phyloP scores from a whole-genome alignment of 169 alveolate species.

The Cryptosporidium andersoni region DNA sequence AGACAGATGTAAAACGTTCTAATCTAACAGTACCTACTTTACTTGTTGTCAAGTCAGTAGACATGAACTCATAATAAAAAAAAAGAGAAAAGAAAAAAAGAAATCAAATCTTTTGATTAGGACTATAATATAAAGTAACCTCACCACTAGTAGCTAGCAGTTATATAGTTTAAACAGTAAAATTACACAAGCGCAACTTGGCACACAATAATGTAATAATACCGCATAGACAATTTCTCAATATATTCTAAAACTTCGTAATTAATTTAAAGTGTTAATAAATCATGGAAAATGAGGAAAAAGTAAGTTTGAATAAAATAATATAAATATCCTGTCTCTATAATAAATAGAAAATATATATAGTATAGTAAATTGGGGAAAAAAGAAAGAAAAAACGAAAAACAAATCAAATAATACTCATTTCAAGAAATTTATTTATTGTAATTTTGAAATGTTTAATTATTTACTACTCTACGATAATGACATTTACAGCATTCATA shows the following conservation, averaged over 20 bases:
- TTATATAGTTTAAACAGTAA: too few relatives aligned
- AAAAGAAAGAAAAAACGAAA: not conserved
- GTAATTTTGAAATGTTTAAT: conserved; percentile 55
- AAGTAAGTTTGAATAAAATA: too few relatives aligned
- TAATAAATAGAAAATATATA: not conserved
- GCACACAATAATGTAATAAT: not conserved
- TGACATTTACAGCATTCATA: conserved; percentile 83
- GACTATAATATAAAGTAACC: too few relatives aligned
- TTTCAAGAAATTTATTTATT: not conserved
- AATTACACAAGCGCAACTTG: conserved; percentile 6
- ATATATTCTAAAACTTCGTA: not conserved
- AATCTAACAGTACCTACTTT: conserved; percentile 20
- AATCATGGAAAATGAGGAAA: too few relatives aligned
- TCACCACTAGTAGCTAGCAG: too few relatives aligned
- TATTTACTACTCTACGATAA: conserved; percentile 82
- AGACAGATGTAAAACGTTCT: conserved; percentile 41
- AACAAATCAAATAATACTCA: not conserved
- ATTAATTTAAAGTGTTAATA: too few relatives aligned
- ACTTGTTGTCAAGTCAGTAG: not conserved
- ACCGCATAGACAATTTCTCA: not conserved
- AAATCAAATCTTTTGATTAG: too few relatives aligned
- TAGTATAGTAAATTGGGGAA: not conserved
- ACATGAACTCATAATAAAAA: conserved; percentile 49
- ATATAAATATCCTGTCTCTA: too few relatives aligned
- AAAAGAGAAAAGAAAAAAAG: not conserved